These are phyloP conservation scores for Fusarium redolens DNA, from an alignment of 2,329 filamentous ascomycete species.

Conservation along the genomic window DNA sequence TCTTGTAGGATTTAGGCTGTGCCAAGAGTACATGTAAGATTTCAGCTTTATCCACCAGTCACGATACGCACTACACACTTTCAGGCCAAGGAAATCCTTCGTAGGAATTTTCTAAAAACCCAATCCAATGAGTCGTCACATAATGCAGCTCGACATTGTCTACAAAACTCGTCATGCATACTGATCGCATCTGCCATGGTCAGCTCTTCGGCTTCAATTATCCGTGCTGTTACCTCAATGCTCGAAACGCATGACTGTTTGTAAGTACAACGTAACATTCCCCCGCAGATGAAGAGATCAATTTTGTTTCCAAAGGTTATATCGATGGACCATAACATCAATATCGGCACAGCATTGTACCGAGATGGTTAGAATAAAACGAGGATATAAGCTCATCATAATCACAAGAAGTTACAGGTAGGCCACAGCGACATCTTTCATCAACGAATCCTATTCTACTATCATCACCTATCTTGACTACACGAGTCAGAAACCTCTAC, in stretches of 20 bases:
- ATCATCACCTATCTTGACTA: not conserved
- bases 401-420: too few species aligned
- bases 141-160: too few species aligned
- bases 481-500: not conserved
- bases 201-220: not conserved
- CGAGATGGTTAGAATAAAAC: not conserved
- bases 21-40: not conserved
- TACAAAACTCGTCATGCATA: not conserved
- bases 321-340: fast-evolving
- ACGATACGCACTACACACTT: not conserved
- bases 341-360: not conserved
- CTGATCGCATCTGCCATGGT: too few species aligned
- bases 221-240: not conserved
- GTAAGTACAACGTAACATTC: not conserved
- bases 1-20: conserved; percentile 7
- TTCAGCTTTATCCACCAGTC: not conserved
- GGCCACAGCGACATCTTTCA: not conserved
- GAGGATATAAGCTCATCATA: not conserved
- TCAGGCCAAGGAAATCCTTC: not conserved
- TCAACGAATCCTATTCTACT: not conserved
- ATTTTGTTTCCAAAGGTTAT: fast-evolving
- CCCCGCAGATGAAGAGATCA: not conserved
- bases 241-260: not conserved
- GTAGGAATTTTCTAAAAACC: not conserved
- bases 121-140: not conserved